Evolutionary conservation across 768 basidiomycete genomes (phyloP).

Genomic region (Lanmaoa rubissima): DNA sequence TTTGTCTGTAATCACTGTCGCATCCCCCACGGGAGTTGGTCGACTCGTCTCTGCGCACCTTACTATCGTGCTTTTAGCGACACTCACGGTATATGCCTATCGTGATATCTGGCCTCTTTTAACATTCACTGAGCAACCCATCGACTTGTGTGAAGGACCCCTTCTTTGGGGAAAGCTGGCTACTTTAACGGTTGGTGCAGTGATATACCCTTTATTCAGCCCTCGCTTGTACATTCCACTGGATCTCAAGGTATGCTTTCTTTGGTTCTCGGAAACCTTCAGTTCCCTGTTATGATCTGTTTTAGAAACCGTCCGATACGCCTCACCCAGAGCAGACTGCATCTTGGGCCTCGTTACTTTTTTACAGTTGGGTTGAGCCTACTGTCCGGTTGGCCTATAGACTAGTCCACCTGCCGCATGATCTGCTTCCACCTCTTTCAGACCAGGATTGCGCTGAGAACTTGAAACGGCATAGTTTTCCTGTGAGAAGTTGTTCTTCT

Average conservation of each 20-base stretch:
- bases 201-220: not conserved
- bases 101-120: slow-evolving; percentile 1
- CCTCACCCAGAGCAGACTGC: slow-evolving; percentile 3
- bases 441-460: not conserved
- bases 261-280: too few relatives aligned
- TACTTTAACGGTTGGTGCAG: not conserved
- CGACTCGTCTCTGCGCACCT: not conserved
- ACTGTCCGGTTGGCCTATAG: slow-evolving; percentile 2
- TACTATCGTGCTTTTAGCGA: not conserved
- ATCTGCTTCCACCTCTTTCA: slow-evolving; percentile 1
- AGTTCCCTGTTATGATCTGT: not conserved
- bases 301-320: not conserved
- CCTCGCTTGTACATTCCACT: not conserved
- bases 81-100: not conserved
- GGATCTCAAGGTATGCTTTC: not conserved
- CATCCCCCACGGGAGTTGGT: not conserved
- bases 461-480: not conserved
- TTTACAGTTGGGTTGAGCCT: not conserved
- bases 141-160: not conserved
- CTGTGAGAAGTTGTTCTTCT: not conserved
- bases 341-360: not conserved
- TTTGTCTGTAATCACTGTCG: not conserved
- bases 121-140: not conserved
- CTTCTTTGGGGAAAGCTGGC: not conserved
- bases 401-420: not conserved